Conservation (phyloP, 345 rosid species). For the Salix caprea region DNA sequence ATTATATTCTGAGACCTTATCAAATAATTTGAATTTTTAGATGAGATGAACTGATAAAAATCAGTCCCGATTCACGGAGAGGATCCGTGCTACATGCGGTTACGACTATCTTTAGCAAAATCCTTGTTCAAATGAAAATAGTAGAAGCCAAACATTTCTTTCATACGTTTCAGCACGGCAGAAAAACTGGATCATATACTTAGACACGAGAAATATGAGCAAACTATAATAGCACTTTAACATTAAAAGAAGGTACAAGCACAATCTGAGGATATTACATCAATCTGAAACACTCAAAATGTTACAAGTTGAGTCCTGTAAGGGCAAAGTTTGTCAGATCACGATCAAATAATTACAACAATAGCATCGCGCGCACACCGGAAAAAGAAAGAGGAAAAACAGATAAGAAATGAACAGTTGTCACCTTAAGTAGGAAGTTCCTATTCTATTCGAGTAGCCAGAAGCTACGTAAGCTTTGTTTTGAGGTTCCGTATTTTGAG, state of each 20-base stretch:
- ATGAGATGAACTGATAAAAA: background rate
- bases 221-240: background rate
- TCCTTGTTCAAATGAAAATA: background rate
- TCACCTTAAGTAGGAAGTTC: conserved; percentile 38
- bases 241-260: background rate
- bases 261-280: background rate
- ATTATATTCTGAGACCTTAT: no score
- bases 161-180: background rate
- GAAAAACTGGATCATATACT: background rate
- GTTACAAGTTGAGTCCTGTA: background rate
- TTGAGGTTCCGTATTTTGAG: conserved; percentile 37
- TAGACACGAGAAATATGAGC: background rate
- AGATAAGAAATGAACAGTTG: background rate
- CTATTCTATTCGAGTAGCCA: conserved; percentile 27
- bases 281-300: background rate
- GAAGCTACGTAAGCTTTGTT: conserved; percentile 30
- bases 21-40: no score
- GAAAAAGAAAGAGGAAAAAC: background rate
- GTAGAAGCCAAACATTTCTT: background rate
- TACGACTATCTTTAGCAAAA: background rate
- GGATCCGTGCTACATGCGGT: no score
- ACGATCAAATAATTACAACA: conserved; percentile 32
- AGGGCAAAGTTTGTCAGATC: background rate
- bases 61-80: background rate
- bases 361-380: conserved; percentile 16